A percentile compares a stretch with the other conserved stretches of the same genome.
These are phyloP conservation scores for Penicillium ucsense DNA, from an alignment of 495 filamentous ascomycete species.

Conservation along the genomic window DNA sequence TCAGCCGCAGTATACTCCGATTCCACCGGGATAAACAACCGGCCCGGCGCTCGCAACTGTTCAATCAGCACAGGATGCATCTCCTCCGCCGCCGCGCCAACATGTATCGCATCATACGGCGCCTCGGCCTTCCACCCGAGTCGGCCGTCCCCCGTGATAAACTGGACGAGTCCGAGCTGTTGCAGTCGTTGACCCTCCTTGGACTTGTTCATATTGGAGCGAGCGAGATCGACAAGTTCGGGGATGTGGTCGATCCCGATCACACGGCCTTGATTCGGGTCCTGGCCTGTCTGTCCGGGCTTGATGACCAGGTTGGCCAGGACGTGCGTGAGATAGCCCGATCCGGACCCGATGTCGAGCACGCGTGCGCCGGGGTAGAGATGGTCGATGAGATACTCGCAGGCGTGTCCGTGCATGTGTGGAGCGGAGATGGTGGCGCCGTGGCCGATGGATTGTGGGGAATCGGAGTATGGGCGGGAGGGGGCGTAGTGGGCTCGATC, in stretches of 20 bases:
- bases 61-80: conserved; percentile 65
- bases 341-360: conserved; percentile 84
- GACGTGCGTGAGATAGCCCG: conserved; percentile 86
- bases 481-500: conserved; percentile 77
- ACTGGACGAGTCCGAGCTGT: conserved; percentile 51
- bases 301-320: conserved; percentile 61
- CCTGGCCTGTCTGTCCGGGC: conserved; percentile 27
- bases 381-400: conserved; percentile 56
- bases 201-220: conserved; percentile 64
- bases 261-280: conserved; percentile 39
- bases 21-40: conserved; percentile 83
- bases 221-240: conserved; percentile 63
- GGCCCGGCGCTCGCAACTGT: conserved; percentile 70
- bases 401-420: conserved; percentile 88
- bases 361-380: conserved; percentile 47
- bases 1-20: conserved; percentile 29
- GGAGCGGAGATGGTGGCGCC: conserved; percentile 88
- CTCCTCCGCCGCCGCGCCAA: conserved; percentile 74
- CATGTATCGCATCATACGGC: conserved; percentile 87
- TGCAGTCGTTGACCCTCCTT: conserved; percentile 54
- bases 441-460: conserved; percentile 81
- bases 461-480: conserved; percentile 75
- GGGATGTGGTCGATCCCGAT: conserved; percentile 87
- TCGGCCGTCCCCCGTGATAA: conserved; percentile 75
- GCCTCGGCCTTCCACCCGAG: conserved; percentile 56